Base-by-base conservation (phyloP, 1,139 yeast genomes). In the Diutina scorzettiae region DNA sequence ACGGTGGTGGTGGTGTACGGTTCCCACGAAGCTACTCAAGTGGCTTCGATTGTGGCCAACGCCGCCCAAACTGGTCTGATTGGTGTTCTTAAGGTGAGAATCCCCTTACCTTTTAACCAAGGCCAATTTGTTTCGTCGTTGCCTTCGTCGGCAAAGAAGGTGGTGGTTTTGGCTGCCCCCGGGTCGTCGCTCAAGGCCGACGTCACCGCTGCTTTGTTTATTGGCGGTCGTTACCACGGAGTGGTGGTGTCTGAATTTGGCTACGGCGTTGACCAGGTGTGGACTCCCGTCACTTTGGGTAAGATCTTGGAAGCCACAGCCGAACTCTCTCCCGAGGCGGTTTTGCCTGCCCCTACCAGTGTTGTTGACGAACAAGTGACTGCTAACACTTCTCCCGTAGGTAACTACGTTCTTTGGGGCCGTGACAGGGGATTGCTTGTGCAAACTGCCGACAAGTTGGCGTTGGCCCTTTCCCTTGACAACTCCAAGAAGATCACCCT, bases 1-100 rank as follows among this genome's bases (percentile, higher is more conserved):
- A 74, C 81, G 27, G 85, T 89, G 14, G 76, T 84, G 56, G 91
- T 87, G 25, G 70, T 79, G 32, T 79, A 81, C 53, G 95, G 96
- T 24, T 70, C 93, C 18, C 64, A 75, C 40, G 91, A 81, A 55
- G 62, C 81, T 16, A 67, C 74, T 41, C 63, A 77, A 48, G 69
- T 84, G 36, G 52, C 71, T 37, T 60, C 64, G 39, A 66, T 73
- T 29, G 63, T 79, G 43, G 49, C 55, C 29, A 59, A 59, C 28
- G 56, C 67, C 21, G 14, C 30, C 14, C 8, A 27, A 5, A 50
- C 65, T 5, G 49, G 55, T 16, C 49, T 55, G 17, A 67, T 76
- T 41, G 96, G 93, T 47, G 72, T 81, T 42, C 60, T 89, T 45
- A 71, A 80, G 46, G 76, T 82, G 43, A 76, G 96, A 59, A 75